Evolutionary conservation across 352 stramenopile genomes (phyloP).

Genomic region (Thalassiosira exigua): DNA sequence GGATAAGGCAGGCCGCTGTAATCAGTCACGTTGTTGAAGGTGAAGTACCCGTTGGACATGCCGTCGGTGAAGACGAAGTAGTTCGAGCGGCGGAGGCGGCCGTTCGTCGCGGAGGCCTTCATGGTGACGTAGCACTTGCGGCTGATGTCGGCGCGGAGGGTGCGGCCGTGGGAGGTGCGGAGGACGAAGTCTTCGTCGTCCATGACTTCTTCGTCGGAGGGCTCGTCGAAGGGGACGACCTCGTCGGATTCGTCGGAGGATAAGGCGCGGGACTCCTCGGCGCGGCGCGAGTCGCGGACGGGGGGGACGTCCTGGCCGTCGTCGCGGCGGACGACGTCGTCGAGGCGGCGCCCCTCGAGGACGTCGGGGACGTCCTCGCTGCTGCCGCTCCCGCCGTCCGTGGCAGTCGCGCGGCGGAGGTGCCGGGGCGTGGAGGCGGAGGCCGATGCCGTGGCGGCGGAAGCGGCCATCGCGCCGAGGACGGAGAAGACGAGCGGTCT

Average conservation of each 20-base stretch:
- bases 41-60: constrained; percentile 44
- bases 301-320: background rate
- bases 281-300: background rate
- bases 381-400: background rate
- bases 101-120: constrained; percentile 2
- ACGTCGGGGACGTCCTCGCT: constrained; percentile 15
- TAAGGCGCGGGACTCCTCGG: constrained; percentile 3
- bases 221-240: too few relatives aligned
- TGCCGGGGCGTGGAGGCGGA: constrained; percentile 4
- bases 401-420: background rate
- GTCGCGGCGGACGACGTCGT: background rate
- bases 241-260: too few relatives aligned
- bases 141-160: background rate
- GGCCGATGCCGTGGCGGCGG: background rate
- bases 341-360: background rate
- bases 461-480: background rate
- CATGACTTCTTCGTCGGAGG: background rate
- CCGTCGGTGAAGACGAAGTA: constrained; percentile 33
- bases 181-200: background rate
- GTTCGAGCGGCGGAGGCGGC: background rate
- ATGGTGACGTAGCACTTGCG: background rate
- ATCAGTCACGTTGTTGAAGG: constrained; percentile 7
- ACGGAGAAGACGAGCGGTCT: background rate
- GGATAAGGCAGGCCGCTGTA: constrained; percentile 18
- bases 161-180: background rate